Percentiles rank a stretch among this genome's conserved stretches.
Conservation (phyloP, 176 grass and related monocot species). For the Themeda triandra region DNA sequence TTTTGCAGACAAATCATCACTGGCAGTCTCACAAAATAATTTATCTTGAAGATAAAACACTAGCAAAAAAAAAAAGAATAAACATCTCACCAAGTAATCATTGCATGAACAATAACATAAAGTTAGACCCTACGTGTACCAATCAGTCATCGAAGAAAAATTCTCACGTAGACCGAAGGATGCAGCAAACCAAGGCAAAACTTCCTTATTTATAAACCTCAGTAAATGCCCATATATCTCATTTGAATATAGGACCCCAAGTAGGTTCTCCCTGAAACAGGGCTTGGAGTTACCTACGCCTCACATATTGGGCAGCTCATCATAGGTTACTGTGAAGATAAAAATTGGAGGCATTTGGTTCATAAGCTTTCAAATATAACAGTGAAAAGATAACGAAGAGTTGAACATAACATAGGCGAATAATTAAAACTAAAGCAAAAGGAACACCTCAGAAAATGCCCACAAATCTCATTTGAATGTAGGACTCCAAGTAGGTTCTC, state of each 20-base stretch:
- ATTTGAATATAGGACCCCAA: conserved; percentile 17
- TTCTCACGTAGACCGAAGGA: not conserved
- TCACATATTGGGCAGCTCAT: not conserved
- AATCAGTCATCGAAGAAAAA: not conserved
- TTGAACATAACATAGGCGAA: not conserved
- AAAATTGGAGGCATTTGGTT: not conserved
- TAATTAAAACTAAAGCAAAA: too few relatives aligned
- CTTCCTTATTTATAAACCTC: not conserved
- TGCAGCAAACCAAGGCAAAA: not conserved
- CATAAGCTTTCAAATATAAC: not conserved
- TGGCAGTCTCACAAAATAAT: not conserved
- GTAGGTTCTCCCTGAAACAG: conserved; percentile 37
- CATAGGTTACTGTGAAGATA: not conserved
- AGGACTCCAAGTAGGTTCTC: conserved; percentile 46
- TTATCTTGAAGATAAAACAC: not conserved
- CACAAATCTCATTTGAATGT: conserved; percentile 21
- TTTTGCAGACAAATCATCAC: conserved; percentile 49
- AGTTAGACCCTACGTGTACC: too few relatives aligned
- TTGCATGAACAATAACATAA: not conserved
- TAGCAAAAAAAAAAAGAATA: not conserved
- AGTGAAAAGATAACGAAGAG: not conserved
- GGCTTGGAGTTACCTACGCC: conserved; percentile 2
- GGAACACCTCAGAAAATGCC: not conserved
- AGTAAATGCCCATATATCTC: conserved; percentile 9
- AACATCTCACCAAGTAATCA: not conserved